These are phyloP conservation scores for Aspergillus sergii DNA, from an alignment of 2,329 filamentous ascomycete species.

Conservation along the genomic window DNA sequence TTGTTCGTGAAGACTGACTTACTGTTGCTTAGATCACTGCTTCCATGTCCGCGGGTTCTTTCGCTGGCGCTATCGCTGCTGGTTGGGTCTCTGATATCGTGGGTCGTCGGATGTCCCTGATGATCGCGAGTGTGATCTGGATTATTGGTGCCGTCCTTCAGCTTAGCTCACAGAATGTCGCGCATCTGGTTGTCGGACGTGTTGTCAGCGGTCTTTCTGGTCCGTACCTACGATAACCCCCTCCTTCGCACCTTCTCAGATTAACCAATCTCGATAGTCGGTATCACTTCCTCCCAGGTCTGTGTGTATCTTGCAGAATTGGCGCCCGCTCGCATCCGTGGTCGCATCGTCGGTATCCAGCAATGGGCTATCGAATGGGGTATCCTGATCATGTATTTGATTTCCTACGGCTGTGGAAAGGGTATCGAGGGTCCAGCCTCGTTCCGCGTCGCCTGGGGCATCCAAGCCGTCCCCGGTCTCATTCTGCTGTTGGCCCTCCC, in stretches of 20 bases:
- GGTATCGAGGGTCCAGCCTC: conserved; percentile 44
- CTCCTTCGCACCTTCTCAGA: neutral
- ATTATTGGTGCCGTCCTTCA: conserved; percentile 39
- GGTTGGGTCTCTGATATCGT: conserved; percentile 39
- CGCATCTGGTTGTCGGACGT: conserved; percentile 52
- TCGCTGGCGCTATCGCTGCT: conserved; percentile 59
- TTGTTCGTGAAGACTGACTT: neutral
- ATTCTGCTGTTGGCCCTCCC: conserved; percentile 57
- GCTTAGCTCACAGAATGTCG: conserved; percentile 34
- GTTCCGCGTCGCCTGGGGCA: conserved; percentile 64
- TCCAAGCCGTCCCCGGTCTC: conserved; percentile 63
- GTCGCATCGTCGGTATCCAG: conserved; percentile 47
- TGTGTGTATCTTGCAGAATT: conserved; percentile 50
- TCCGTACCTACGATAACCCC: neutral
- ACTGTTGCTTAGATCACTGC: conserved; percentile 62
- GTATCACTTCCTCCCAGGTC: conserved; percentile 48
- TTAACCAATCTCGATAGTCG: conserved; percentile 28
- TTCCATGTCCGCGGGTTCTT: conserved; percentile 71
- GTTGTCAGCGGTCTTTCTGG: conserved; percentile 44
- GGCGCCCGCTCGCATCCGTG: conserved; percentile 44
- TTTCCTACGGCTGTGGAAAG: conserved; percentile 42
- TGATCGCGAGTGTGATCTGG: conserved; percentile 37
- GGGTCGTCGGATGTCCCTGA: conserved; percentile 46
- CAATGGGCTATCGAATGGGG: conserved; percentile 50
- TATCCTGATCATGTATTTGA: conserved; percentile 49